Conservation (phyloP, 2,329 filamentous ascomycete genomes). For the Stachybotrys echinatus region DNA sequence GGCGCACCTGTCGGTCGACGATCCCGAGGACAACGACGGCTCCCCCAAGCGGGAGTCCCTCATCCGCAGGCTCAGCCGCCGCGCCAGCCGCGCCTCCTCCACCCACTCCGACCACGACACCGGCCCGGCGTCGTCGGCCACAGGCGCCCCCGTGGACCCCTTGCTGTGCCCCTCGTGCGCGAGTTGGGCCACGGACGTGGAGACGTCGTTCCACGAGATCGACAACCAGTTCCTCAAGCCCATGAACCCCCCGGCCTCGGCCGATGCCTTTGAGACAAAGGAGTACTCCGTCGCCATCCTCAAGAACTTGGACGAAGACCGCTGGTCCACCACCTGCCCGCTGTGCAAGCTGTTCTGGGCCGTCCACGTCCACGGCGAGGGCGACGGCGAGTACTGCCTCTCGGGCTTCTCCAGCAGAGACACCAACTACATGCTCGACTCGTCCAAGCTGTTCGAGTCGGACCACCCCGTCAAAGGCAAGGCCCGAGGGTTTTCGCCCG, state of each 20-base stretch:
- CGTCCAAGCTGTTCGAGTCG: slow-evolving; percentile 22
- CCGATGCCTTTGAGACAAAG: slow-evolving; percentile 24
- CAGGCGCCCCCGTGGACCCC: slow-evolving; percentile 19
- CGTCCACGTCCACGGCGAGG: slow-evolving; percentile 24
- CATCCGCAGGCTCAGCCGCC: slow-evolving; percentile 29
- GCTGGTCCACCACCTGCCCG: slow-evolving; percentile 26
- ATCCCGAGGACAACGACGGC: slow-evolving; percentile 17
- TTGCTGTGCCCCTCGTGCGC: slow-evolving; percentile 23
- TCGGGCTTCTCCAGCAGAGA: slow-evolving; percentile 28
- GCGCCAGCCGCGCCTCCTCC: slow-evolving; percentile 28
- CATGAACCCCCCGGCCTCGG: slow-evolving; percentile 17
- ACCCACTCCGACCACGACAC: slow-evolving; percentile 25
- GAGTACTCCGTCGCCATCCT: slow-evolving; percentile 22
- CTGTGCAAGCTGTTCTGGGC: slow-evolving; percentile 28
- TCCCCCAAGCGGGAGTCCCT: slow-evolving; percentile 22
- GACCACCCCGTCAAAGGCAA: slow-evolving; percentile 21
- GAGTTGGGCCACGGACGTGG: slow-evolving; percentile 25
- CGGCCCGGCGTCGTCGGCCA: slow-evolving; percentile 7
- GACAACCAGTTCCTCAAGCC: slow-evolving; percentile 21
- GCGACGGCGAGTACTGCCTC: slow-evolving; percentile 21
- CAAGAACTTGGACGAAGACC: slow-evolving; percentile 22
- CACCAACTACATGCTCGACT: slow-evolving; percentile 27
- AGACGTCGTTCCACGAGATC: slow-evolving; percentile 24
- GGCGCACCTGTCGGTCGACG: slow-evolving; percentile 30
- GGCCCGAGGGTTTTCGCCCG: slow-evolving; percentile 20